A percentile compares a stretch with the other conserved stretches of the same genome.
These are phyloP conservation scores for Fusarium sp. DNA, from an alignment of 2,329 filamentous ascomycete species.

Conservation along the genomic window DNA sequence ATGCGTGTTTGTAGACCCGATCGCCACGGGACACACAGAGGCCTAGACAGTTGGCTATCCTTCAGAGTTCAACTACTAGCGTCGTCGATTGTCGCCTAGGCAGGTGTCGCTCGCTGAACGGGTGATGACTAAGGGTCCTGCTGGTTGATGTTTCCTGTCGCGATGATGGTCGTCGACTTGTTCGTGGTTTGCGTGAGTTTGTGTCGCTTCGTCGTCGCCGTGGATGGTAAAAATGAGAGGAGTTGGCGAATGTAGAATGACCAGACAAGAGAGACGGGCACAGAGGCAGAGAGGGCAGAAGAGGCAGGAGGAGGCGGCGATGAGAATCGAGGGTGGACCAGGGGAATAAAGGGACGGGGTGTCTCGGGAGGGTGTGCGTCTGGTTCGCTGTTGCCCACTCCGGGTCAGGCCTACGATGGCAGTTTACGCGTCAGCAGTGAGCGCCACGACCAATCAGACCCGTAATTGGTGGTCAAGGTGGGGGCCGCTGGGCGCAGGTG, in stretches of 20 bases:
- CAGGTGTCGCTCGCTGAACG: constrained; percentile 8
- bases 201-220: constrained; percentile 32
- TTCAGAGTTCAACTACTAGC: constrained; percentile 30
- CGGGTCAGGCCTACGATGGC: constrained; percentile 43
- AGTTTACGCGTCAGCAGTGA: constrained; percentile 53
- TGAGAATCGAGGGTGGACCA: constrained; percentile 46
- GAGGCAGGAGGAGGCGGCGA: constrained; percentile 38
- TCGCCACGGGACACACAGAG: constrained; percentile 41
- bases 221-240: constrained; percentile 33
- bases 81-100: constrained; percentile 18
- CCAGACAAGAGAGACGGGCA: constrained; percentile 32
- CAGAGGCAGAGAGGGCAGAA: constrained; percentile 20
- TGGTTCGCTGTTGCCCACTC: constrained; percentile 40
- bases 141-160: neutral
- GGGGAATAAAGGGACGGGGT: constrained; percentile 49
- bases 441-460: constrained; percentile 44
- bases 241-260: constrained; percentile 34
- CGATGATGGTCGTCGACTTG: constrained; percentile 20
- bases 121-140: constrained; percentile 28
- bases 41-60: constrained; percentile 29
- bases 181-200: constrained; percentile 12
- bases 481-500: constrained; percentile 41
- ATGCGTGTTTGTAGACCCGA: constrained; percentile 40
- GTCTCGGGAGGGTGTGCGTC: constrained; percentile 47
- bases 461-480: constrained; percentile 21